Conservation (phyloP, 106 monocot genomes). For the Acanthochlamys bracteata region DNA sequence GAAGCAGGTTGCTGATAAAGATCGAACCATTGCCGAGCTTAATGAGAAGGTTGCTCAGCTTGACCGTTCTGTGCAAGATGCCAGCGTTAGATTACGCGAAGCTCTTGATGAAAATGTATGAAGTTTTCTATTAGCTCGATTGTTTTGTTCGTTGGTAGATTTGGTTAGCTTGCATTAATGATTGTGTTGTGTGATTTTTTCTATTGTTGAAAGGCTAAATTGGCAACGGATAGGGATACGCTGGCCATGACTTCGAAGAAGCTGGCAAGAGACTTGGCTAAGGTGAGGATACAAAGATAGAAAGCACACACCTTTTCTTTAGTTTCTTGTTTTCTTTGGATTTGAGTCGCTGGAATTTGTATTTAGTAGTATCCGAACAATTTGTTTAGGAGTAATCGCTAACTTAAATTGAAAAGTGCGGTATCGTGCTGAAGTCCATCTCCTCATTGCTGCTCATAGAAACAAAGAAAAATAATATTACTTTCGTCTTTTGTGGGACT, state of each 20-base stretch:
- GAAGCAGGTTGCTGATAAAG: constrained; percentile 40
- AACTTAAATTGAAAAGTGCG: too few relatives aligned
- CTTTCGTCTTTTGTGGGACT: too few relatives aligned
- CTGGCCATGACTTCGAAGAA: constrained; percentile 61
- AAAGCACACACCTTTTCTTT: too few relatives aligned
- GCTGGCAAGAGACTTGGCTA: constrained; percentile 54
- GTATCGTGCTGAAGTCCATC: too few relatives aligned
- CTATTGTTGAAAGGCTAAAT: constrained; percentile 27
- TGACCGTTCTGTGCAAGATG: constrained; percentile 37
- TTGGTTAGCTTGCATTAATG: not conserved
- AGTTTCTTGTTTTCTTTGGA: too few relatives aligned
- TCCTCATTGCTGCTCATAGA: too few relatives aligned
- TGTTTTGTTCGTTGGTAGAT: not conserved
- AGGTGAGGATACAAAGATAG: constrained; percentile 24
- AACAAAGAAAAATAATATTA: too few relatives aligned
- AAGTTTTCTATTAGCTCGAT: not conserved
- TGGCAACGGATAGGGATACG: constrained; percentile 62
- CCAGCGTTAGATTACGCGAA: constrained; percentile 32
- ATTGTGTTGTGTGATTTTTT: not conserved
- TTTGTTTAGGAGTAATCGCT: too few relatives aligned
- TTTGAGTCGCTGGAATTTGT: too few relatives aligned
- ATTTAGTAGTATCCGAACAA: too few relatives aligned
- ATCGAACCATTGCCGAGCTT: constrained; percentile 51
- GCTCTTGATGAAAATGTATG: constrained; percentile 75
- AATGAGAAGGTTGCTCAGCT: constrained; percentile 43